Conservation (phyloP, 2,329 filamentous ascomycete genomes). For the Xylaria sp. region DNA sequence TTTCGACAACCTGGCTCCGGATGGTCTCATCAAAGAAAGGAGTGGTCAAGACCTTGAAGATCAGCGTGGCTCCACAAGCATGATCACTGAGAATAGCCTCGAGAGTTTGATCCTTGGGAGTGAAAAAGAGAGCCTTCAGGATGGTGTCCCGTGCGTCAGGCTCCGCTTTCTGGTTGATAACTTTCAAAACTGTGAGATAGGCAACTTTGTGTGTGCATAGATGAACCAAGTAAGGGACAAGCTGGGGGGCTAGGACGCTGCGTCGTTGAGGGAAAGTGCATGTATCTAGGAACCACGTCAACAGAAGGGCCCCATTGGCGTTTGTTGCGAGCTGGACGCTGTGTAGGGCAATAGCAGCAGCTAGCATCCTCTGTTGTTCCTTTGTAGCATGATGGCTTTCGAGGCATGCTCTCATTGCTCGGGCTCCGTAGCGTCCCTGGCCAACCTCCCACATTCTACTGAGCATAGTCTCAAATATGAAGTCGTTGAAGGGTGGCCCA, state of each 20-base stretch:
- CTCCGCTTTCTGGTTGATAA: constrained; percentile 98
- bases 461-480: constrained; percentile 98
- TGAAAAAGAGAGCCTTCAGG: constrained; percentile 92
- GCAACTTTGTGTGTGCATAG: constrained; percentile 99
- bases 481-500: constrained; percentile 87
- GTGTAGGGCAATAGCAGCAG: constrained; percentile 93
- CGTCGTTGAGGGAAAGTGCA: constrained; percentile 94
- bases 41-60: constrained; percentile 98
- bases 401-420: constrained; percentile 95
- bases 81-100: constrained; percentile 93
- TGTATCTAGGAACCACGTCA: constrained; percentile 98
- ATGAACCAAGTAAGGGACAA: constrained; percentile 93
- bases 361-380: constrained; percentile 94
- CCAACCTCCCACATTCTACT: constrained; percentile 92
- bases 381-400: constrained; percentile 96
- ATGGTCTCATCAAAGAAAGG: constrained; percentile 97
- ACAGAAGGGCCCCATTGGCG: constrained; percentile 89
- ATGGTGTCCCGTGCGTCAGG: constrained; percentile 91
- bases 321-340: constrained; percentile 97
- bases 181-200: constrained; percentile 95
- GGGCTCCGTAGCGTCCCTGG: constrained; percentile 92
- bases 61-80: constrained; percentile 90
- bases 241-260: constrained; percentile 88
- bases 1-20: constrained; percentile 87
- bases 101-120: constrained; percentile 83